phyloP scores from a whole-genome alignment of 768 basidiomycete genomes.

The Suillus subalutaceus region DNA sequence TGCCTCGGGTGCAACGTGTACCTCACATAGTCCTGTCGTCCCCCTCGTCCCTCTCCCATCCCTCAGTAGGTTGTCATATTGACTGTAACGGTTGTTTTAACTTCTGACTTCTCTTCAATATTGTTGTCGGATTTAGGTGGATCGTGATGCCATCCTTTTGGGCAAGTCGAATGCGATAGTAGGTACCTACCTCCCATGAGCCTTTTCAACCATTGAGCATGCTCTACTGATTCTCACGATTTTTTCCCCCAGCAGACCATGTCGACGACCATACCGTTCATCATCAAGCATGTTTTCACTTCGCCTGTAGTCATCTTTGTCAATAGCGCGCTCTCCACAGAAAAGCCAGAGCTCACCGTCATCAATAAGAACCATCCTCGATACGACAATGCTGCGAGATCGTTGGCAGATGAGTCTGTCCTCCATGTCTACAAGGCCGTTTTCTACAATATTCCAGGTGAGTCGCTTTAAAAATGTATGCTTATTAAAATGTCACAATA shows the following conservation, averaged over 20 bases:
- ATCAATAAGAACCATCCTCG: neutral
- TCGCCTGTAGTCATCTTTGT: too few species aligned
- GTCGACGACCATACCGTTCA: too few species aligned
- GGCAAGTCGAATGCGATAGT: neutral
- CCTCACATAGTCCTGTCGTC: neutral
- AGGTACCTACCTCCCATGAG: conserved; percentile 1
- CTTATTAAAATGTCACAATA: neutral
- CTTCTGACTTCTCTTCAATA: neutral
- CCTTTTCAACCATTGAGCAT: neutral
- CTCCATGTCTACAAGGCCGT: neutral
- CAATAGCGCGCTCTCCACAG: neutral
- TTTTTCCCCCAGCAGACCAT: neutral
- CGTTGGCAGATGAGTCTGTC: neutral
- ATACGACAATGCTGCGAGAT: neutral
- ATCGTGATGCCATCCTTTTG: neutral
- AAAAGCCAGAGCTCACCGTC: neutral
- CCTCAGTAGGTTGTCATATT: neutral
- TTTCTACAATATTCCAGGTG: neutral
- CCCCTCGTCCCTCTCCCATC: neutral
- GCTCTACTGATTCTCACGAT: neutral
- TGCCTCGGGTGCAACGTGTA: neutral
- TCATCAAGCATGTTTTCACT: too few species aligned
- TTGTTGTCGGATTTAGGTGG: too few species aligned
- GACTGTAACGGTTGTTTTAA: neutral
- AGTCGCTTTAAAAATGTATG: neutral